phyloP scores from a whole-genome alignment of 2,329 filamentous ascomycete genomes.

The Parascedosporium putredinis region DNA sequence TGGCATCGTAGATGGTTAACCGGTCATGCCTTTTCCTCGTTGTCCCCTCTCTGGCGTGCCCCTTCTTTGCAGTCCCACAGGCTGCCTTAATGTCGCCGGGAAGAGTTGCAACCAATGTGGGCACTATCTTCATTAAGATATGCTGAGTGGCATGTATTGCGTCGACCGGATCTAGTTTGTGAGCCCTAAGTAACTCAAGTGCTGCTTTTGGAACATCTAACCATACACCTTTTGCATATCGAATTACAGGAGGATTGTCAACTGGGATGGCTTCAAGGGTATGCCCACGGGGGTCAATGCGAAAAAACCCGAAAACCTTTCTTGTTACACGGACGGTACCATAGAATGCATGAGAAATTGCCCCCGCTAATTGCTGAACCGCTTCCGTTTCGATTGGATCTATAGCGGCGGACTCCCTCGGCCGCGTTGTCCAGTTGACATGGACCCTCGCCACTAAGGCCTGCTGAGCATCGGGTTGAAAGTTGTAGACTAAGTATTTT shows the following conservation, averaged over 20 bases:
- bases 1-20: conserved; percentile 89
- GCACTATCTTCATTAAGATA: conserved; percentile 75
- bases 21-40: conserved; percentile 74
- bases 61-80: conserved; percentile 82
- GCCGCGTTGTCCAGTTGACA: conserved; percentile 90
- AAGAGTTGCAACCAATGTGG: conserved; percentile 81
- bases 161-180: conserved; percentile 69
- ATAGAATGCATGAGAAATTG: conserved; percentile 65
- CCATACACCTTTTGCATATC: conserved; percentile 87
- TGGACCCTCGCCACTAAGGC: conserved; percentile 82
- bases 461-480: conserved; percentile 67
- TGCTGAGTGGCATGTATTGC: conserved; percentile 95
- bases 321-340: conserved; percentile 78
- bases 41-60: conserved; percentile 63
- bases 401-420: conserved; percentile 88
- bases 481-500: conserved; percentile 84
- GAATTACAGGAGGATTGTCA: conserved; percentile 82
- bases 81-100: conserved; percentile 90
- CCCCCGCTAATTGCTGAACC: conserved; percentile 58
- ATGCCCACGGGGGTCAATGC: conserved; percentile 74
- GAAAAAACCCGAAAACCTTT: conserved; percentile 94
- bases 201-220: conserved; percentile 75
- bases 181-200: conserved; percentile 64
- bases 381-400: conserved; percentile 88
- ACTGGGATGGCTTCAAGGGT: conserved; percentile 89